Conservation (phyloP, 306 rosid genomes). For the Rosa chinensis region DNA sequence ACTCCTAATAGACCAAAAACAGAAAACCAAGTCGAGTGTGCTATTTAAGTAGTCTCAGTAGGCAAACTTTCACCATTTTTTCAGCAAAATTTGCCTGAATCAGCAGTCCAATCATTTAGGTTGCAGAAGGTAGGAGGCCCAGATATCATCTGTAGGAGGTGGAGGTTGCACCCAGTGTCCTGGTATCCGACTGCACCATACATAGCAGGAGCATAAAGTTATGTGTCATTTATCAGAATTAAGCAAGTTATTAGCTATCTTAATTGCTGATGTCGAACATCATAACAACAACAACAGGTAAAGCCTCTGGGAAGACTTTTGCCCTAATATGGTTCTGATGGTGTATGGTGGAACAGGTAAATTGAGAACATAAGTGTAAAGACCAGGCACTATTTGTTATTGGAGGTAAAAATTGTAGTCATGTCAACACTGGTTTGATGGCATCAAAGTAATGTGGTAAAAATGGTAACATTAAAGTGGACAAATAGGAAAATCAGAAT, state of each 20-base stretch:
- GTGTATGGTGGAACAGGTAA: neutral
- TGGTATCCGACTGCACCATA: slow-evolving; percentile 72
- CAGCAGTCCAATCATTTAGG: slow-evolving; percentile 42
- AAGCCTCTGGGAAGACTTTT: neutral
- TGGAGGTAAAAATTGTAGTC: neutral
- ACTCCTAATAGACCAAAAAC: neutral
- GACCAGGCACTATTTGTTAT: neutral
- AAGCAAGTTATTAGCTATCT: neutral
- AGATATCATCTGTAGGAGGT: slow-evolving; percentile 80
- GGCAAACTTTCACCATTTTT: neutral
- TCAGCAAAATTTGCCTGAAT: neutral
- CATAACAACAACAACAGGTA: neutral
- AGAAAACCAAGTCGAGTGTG: neutral
- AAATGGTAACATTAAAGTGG: neutral
- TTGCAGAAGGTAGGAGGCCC: slow-evolving; percentile 83
- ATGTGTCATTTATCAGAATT: neutral
- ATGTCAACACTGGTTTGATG: neutral
- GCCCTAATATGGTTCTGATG: neutral
- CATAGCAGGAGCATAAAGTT: neutral
- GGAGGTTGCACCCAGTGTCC: slow-evolving; percentile 90
- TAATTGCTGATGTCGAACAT: neutral
- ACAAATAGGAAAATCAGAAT: neutral
- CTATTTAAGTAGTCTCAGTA: neutral
- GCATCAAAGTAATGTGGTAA: neutral
- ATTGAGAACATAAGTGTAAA: neutral